These are phyloP conservation scores for Trametes elegans DNA, from an alignment of 768 basidiomycete genomes.

Conservation along the genomic window DNA sequence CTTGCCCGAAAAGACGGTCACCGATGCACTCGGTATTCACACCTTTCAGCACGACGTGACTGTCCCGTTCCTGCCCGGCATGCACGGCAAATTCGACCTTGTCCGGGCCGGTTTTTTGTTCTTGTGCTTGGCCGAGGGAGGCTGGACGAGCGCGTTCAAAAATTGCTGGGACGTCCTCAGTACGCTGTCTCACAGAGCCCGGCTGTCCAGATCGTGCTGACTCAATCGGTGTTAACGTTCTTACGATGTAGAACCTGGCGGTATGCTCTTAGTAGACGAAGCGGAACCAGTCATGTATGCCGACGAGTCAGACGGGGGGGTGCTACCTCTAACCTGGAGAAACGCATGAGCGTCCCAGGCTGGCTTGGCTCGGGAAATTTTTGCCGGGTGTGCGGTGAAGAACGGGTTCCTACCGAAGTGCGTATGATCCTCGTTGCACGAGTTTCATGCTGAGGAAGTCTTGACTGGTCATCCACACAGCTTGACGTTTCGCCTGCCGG, in stretches of 20 bases:
- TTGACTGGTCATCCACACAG: not conserved
- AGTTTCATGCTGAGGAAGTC: not conserved
- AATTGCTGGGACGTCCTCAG: conserved; percentile 15
- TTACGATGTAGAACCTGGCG: conserved; percentile 5
- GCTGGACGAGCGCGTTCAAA: conserved; percentile 13
- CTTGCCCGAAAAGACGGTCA: conserved; percentile 1
- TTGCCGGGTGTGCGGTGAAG: conserved; percentile 3
- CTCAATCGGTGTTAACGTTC: not conserved
- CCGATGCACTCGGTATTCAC: conserved; percentile 4
- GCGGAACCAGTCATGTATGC: conserved; percentile 7
- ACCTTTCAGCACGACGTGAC: conserved; percentile 24
- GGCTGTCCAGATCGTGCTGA: too few species aligned
- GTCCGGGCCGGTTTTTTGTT: conserved; percentile 19
- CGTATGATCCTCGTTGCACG: not conserved
- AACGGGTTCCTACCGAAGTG: conserved; percentile 15
- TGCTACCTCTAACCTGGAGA: conserved; percentile 4
- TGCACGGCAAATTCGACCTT: conserved; percentile 19
- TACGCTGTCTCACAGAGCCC: not conserved
- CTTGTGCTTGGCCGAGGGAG: conserved; percentile 14
- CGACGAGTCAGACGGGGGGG: not conserved
- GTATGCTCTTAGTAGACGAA: conserved; percentile 5
- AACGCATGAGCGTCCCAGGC: not conserved
- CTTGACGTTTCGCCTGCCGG: conserved; percentile 3
- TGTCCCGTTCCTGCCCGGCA: conserved; percentile 13
- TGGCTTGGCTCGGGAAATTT: conserved; percentile 19